phyloP scores from a whole-genome alignment of 2,329 filamentous ascomycete genomes.

The Calycina marina region DNA sequence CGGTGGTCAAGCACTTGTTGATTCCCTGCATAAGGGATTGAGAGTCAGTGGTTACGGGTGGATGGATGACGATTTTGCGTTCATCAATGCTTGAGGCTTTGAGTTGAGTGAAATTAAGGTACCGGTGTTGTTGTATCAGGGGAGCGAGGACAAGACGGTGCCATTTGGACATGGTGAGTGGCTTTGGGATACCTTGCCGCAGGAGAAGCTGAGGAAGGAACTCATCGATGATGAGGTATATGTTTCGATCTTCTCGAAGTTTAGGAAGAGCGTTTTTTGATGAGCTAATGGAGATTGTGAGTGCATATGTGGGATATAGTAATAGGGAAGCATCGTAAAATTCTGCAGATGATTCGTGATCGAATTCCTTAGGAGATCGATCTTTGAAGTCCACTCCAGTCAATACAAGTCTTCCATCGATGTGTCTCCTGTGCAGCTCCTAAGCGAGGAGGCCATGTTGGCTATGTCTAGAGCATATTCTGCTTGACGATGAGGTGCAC shows the following conservation, averaged over 20 bases:
- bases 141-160: conserved; percentile 1
- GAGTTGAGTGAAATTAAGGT: conserved; percentile 1
- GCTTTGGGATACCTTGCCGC: background rate
- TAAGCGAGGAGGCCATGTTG: too few relatives aligned
- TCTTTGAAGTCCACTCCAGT: too few relatives aligned
- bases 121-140: background rate
- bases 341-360: too few relatives aligned
- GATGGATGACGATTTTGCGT: background rate
- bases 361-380: too few relatives aligned
- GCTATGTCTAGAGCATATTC: too few relatives aligned
- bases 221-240: background rate
- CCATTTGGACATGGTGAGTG: background rate
- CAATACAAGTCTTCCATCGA: too few relatives aligned
- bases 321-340: too few relatives aligned
- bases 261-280: too few relatives aligned
- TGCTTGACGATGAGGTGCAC: too few relatives aligned
- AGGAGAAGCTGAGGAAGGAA: background rate
- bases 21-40: background rate
- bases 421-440: too few relatives aligned
- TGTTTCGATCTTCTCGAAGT: conserved; percentile 1
- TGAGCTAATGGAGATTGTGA: too few relatives aligned
- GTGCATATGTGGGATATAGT: too few relatives aligned
- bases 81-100: background rate
- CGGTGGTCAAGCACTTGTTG: background rate
- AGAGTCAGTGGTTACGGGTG: background rate